Conservation (phyloP, 106 monocot genomes). For the Dendrobium huoshanense region DNA sequence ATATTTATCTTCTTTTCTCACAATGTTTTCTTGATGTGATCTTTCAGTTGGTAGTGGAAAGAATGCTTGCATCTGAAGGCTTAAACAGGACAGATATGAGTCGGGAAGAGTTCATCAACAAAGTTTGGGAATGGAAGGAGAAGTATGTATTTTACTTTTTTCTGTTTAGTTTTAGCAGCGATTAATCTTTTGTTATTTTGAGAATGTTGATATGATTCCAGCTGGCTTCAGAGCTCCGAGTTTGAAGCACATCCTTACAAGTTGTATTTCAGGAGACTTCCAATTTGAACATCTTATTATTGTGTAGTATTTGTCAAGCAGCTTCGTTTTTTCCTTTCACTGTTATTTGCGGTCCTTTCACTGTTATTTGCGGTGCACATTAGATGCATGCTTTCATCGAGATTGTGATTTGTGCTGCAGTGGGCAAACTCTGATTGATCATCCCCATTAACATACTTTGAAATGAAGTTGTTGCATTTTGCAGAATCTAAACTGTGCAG, state of each 20-base stretch:
- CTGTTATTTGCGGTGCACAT: background rate
- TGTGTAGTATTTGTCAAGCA: background rate
- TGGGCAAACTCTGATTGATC: background rate
- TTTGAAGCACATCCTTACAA: background rate
- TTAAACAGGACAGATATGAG: constrained; percentile 75
- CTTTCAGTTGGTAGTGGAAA: constrained; percentile 91
- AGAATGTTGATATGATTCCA: background rate
- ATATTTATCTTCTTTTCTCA: background rate
- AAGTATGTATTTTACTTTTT: constrained; percentile 46
- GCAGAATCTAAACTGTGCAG: background rate
- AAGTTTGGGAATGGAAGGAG: constrained; percentile 99
- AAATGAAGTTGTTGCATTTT: background rate
- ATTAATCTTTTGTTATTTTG: background rate
- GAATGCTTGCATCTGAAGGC: constrained; percentile 91
- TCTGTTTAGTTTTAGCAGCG: background rate
- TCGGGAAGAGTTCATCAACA: constrained; percentile 76
- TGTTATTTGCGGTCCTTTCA: background rate
- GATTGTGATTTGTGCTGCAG: background rate
- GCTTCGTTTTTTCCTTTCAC: background rate
- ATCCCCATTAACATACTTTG: background rate
- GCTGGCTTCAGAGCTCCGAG: background rate
- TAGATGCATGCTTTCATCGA: background rate
- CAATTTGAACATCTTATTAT: background rate
- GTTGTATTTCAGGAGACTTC: background rate
- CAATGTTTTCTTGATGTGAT: constrained; percentile 4